Conservation (phyloP, 148 eudicot species). For the Rhododendron mucronatum region DNA sequence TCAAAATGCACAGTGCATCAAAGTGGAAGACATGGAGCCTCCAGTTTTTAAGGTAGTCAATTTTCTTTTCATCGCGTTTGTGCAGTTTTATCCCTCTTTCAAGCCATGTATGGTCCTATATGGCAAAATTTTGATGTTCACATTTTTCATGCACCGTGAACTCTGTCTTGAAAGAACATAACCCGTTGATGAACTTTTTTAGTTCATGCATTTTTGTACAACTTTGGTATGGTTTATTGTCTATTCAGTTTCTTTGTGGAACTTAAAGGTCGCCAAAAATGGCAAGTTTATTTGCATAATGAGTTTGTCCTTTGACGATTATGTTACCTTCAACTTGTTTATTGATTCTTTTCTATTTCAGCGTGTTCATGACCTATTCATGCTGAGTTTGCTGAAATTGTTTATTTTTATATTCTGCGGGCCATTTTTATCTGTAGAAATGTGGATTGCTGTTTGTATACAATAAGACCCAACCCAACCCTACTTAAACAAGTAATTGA, state of each 20-base stretch:
- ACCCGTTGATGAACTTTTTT: background rate
- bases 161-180: background rate
- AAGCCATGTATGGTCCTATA: background rate
- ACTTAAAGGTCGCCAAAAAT: background rate
- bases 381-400: background rate
- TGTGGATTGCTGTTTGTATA: background rate
- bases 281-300: background rate
- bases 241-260: background rate
- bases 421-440: background rate
- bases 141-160: background rate
- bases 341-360: background rate
- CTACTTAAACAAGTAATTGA: background rate
- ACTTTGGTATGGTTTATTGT: background rate
- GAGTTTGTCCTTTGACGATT: background rate
- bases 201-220: background rate
- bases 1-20: slow-evolving; percentile 22
- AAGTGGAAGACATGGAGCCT: slow-evolving; percentile 42
- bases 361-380: background rate
- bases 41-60: slow-evolving; percentile 38
- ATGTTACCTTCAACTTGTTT: background rate
- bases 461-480: background rate
- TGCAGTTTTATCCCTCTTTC: background rate
- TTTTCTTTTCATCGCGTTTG: background rate
- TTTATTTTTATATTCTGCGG: background rate
- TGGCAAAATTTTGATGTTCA: background rate